A percentile compares a stretch with the other conserved stretches of the same genome.
Conservation (phyloP, 768 basidiomycete genomes). For the Stropharia rugosoannulata region DNA sequence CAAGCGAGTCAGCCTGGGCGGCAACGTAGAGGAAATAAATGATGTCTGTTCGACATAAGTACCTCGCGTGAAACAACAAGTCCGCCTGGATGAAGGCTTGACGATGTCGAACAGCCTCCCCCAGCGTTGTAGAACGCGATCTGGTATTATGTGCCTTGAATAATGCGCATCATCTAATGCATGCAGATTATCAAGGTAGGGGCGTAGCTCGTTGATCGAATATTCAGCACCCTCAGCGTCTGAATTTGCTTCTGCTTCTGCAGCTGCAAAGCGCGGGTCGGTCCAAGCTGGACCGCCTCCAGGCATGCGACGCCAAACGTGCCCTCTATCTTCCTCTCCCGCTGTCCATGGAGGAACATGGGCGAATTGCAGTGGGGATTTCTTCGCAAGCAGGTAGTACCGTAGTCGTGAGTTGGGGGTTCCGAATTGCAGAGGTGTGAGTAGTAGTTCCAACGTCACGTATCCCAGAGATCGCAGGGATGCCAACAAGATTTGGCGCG, state of each 20-base stretch:
- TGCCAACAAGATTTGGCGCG: slow-evolving; percentile 53
- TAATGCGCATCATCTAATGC: slow-evolving; percentile 21
- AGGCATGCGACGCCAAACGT: slow-evolving; percentile 56
- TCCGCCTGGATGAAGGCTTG: slow-evolving; percentile 54
- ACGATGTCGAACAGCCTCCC: slow-evolving; percentile 82
- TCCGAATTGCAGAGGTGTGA: slow-evolving; percentile 77
- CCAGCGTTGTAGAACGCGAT: slow-evolving; percentile 70
- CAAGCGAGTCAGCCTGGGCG: not conserved
- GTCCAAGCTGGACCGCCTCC: slow-evolving; percentile 35
- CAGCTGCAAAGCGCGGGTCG: slow-evolving; percentile 32
- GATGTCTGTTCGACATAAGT: not conserved
- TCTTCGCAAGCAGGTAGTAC: slow-evolving; percentile 76
- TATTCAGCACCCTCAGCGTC: not conserved
- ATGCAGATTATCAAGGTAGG: slow-evolving; percentile 38
- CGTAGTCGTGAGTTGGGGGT: slow-evolving; percentile 82
- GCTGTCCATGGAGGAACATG: slow-evolving; percentile 12
- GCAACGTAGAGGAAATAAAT: not conserved
- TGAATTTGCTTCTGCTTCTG: too few relatives aligned
- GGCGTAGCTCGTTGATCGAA: slow-evolving; percentile 24
- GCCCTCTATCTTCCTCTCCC: not conserved
- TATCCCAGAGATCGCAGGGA: slow-evolving; percentile 58
- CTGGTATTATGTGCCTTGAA: slow-evolving; percentile 39
- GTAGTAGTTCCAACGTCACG: slow-evolving; percentile 53
- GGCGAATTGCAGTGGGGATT: slow-evolving; percentile 37
- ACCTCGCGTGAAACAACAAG: slow-evolving; percentile 86